phyloP scores from a whole-genome alignment of 768 basidiomycete species.

The Tylopilus rubrobrunneus region DNA sequence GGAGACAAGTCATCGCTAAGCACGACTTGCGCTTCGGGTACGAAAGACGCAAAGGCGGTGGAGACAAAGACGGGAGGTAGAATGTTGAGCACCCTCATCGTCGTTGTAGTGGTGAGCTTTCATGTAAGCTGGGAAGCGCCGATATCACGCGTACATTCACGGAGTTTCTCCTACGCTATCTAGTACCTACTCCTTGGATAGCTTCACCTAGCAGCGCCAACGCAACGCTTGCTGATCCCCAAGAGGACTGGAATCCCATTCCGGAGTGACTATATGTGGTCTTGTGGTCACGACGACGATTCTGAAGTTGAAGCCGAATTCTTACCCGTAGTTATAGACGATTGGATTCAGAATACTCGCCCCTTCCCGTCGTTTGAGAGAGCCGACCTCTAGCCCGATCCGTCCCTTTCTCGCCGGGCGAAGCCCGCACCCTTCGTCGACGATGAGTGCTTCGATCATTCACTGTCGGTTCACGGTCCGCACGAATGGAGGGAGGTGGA shows the following conservation, averaged over 20 bases:
- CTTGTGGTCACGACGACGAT: neutral
- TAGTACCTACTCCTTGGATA: conserved; percentile 17
- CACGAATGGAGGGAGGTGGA: conserved; percentile 50
- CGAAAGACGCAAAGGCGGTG: conserved; percentile 35
- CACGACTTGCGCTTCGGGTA: conserved; percentile 43
- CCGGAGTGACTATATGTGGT: conserved; percentile 51
- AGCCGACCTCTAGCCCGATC: conserved; percentile 52
- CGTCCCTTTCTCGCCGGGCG: conserved; percentile 69
- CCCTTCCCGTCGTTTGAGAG: conserved; percentile 29
- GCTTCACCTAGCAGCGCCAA: conserved; percentile 44
- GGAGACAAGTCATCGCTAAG: conserved; percentile 31
- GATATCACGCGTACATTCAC: neutral
- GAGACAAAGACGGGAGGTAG: conserved; percentile 35
- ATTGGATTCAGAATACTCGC: conserved; percentile 38
- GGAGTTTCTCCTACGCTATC: neutral
- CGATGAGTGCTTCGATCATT: conserved; percentile 48
- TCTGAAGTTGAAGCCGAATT: neutral
- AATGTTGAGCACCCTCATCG: conserved; percentile 39
- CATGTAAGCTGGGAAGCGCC: no score
- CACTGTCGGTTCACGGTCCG: conserved; percentile 41
- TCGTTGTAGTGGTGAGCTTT: conserved; percentile 6
- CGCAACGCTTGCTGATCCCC: conserved; percentile 56
- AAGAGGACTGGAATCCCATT: conserved; percentile 60
- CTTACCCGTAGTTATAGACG: conserved; percentile 65
- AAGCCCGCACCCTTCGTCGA: conserved; percentile 58